A percentile compares a stretch with the other conserved stretches of the same genome.
phyloP scores from a whole-genome alignment of 2,329 filamentous ascomycete genomes.

The Ascomycota sp. region DNA sequence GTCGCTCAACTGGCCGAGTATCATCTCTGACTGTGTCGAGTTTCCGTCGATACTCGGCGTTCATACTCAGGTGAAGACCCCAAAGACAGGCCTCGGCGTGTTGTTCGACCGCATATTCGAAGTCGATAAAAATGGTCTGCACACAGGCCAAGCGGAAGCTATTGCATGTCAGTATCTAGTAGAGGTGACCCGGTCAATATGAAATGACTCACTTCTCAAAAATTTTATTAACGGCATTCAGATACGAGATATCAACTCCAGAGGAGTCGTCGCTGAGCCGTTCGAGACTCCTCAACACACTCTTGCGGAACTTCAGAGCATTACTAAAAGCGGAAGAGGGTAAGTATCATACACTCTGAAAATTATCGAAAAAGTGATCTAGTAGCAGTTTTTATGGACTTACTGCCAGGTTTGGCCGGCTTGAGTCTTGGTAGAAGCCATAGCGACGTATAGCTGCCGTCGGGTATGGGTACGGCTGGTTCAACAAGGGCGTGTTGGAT shows the following conservation, averaged over 20 bases:
- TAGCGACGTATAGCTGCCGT: background rate
- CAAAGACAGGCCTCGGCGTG: slow-evolving; percentile 56
- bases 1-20: slow-evolving; percentile 38
- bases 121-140: slow-evolving; percentile 51
- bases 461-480: too few relatives aligned
- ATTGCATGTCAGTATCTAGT: slow-evolving; percentile 3
- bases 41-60: slow-evolving; percentile 54
- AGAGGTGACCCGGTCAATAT: background rate
- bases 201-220: slow-evolving; percentile 10
- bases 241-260: slow-evolving; percentile 19
- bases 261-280: slow-evolving; percentile 16
- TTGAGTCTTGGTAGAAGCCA: slow-evolving; percentile 7
- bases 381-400: slow-evolving; percentile 4
- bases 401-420: slow-evolving; percentile 20
- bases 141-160: slow-evolving; percentile 56
- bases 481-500: background rate
- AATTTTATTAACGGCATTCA: slow-evolving; percentile 21
- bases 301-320: slow-evolving; percentile 21
- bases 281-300: slow-evolving; percentile 21
- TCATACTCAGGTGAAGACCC: slow-evolving; percentile 59
- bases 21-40: slow-evolving; percentile 33
- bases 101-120: slow-evolving; percentile 40
- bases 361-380: too few relatives aligned
- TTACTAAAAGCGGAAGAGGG: slow-evolving; percentile 10
- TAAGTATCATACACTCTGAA: slow-evolving; percentile 1